These are phyloP conservation scores for Cryptococcus maquisensis DNA, from an alignment of 1,284 basidiomycete species.

Conservation along the genomic window DNA sequence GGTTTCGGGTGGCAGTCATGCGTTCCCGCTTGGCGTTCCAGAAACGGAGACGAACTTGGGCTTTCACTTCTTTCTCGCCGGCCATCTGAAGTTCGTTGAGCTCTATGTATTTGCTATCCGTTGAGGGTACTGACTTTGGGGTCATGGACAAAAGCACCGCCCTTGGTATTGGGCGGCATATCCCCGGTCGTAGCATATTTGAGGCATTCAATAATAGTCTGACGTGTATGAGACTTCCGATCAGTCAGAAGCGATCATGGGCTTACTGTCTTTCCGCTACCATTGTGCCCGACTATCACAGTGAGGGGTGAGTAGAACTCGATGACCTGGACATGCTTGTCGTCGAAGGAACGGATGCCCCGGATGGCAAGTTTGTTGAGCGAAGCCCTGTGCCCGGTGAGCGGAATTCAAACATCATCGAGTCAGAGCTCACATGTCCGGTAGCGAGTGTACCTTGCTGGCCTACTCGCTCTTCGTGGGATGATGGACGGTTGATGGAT, in stretches of 20 bases:
- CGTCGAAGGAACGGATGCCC: constrained; percentile 70
- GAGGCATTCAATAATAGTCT: constrained; percentile 96
- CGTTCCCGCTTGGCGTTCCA: constrained; percentile 77
- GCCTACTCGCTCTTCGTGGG: too few species aligned
- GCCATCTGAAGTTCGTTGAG: constrained; percentile 62
- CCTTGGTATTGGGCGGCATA: constrained; percentile 94
- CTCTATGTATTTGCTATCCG: background rate
- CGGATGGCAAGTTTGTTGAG: constrained; percentile 87
- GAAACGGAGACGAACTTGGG: constrained; percentile 93
- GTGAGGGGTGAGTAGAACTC: constrained; percentile 98
- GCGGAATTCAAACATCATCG: too few species aligned
- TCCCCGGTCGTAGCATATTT: constrained; percentile 99
- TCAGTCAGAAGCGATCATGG: background rate
- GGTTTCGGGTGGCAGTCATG: constrained; percentile 89
- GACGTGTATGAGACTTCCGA: background rate
- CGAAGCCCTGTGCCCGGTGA: constrained; percentile 60
- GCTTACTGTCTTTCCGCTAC: constrained; percentile 85
- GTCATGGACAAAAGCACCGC: constrained; percentile 96
- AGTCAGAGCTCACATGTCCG: too few species aligned
- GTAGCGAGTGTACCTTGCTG: too few species aligned
- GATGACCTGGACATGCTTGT: constrained; percentile 89
- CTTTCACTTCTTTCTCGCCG: constrained; percentile 96
- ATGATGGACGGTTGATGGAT: too few species aligned
- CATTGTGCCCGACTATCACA: constrained; percentile 98
- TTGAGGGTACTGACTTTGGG: constrained; percentile 59